Evolutionary conservation across 2,329 filamentous ascomycete species (phyloP).

Genomic region (Fusarium pseudoanthophilum): DNA sequence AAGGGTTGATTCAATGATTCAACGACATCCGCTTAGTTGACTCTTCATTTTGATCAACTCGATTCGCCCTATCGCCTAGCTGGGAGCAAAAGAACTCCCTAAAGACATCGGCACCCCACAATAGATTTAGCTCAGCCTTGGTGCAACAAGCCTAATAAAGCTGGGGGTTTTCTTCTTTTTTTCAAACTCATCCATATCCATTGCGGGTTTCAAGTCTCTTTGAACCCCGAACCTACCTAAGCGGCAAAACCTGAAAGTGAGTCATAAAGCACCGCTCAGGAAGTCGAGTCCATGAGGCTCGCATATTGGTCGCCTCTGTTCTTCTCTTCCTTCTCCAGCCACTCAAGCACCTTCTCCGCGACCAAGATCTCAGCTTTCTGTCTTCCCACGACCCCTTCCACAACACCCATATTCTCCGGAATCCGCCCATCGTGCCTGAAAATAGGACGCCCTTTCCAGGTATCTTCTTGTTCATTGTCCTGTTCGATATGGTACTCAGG

Average conservation of each 20-base stretch:
- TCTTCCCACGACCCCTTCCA: constrained; percentile 50
- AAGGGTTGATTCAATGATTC: background rate
- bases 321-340: constrained; percentile 47
- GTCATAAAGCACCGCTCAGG: background rate
- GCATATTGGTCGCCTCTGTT: constrained; percentile 6
- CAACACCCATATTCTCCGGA: constrained; percentile 48
- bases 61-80: background rate
- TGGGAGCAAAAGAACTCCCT: background rate
- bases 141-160: background rate
- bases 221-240: background rate
- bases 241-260: background rate
- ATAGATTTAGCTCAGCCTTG: background rate
- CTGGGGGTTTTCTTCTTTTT: too few relatives aligned
- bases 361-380: constrained; percentile 52
- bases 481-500: constrained; percentile 50
- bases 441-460: constrained; percentile 52
- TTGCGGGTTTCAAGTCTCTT: background rate
- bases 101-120: background rate
- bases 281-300: background rate
- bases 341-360: constrained; percentile 53
- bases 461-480: constrained; percentile 32
- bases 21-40: background rate
- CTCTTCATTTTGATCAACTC: background rate
- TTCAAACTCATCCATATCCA: background rate
- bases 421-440: constrained; percentile 48